Evolutionary conservation across 2,329 filamentous ascomycete genomes (phyloP).

Genomic region (Pezicula rhizophila): DNA sequence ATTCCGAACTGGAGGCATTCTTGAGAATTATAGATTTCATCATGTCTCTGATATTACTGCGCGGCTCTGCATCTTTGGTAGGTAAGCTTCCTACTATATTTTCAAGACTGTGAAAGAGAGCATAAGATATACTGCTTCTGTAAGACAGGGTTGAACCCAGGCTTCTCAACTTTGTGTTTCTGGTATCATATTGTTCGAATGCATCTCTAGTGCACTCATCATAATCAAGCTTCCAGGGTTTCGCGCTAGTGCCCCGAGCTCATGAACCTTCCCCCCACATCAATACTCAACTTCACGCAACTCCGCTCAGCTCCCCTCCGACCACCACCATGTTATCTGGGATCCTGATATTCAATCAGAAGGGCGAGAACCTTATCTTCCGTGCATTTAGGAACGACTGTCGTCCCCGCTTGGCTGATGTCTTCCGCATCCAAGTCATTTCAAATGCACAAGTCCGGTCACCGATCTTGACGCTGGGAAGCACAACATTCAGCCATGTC

Average conservation of each 20-base stretch:
- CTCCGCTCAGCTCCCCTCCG: not conserved
- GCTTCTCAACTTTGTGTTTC: too few species aligned
- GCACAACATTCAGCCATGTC: slow-evolving; percentile 98
- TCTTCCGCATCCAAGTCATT: slow-evolving; percentile 99
- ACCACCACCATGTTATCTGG: slow-evolving; percentile 78
- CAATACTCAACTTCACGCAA: slow-evolving; percentile 5
- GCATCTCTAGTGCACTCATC: too few species aligned
- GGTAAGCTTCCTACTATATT: too few species aligned
- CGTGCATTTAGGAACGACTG: slow-evolving; percentile 98
- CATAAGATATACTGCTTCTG: not conserved
- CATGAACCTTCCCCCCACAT: not conserved
- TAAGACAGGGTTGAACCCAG: not conserved
- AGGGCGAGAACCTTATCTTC: slow-evolving; percentile 99
- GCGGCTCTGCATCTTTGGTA: not conserved
- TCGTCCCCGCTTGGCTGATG: slow-evolving; percentile 91
- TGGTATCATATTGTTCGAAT: too few species aligned
- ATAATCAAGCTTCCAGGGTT: not conserved
- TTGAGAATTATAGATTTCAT: slow-evolving; percentile 1
- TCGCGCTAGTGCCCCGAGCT: not conserved
- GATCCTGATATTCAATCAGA: slow-evolving; percentile 97
- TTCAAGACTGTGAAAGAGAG: too few species aligned
- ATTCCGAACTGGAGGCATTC: slow-evolving; percentile 1
- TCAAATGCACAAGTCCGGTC: slow-evolving; percentile 96
- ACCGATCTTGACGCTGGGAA: slow-evolving; percentile 92
- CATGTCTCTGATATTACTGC: not conserved